These are phyloP conservation scores for Syzygium syzygioides DNA, from an alignment of 441 rosid genomes.

Conservation along the genomic window DNA sequence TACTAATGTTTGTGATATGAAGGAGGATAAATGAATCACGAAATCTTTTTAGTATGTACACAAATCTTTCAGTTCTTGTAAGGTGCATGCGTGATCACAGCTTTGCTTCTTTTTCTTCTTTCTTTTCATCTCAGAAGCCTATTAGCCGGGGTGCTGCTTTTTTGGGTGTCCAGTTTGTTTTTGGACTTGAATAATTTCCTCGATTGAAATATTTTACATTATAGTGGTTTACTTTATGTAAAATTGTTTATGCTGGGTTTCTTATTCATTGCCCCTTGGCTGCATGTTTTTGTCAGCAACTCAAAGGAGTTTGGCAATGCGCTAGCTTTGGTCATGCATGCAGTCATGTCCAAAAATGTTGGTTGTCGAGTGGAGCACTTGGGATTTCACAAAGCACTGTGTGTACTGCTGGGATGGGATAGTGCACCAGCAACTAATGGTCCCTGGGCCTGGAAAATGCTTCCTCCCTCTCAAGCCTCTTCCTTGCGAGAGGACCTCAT, in stretches of 20 bases:
- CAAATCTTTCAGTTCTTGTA: background rate
- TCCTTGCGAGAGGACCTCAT: constrained; percentile 57
- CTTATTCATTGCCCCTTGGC: background rate
- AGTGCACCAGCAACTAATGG: constrained; percentile 31
- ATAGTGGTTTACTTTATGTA: background rate
- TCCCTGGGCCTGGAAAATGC: constrained; percentile 36
- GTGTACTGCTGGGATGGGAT: constrained; percentile 64
- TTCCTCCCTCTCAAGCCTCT: constrained; percentile 39
- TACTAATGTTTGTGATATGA: background rate
- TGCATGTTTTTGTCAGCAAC: constrained; percentile 23
- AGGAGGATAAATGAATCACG: background rate
- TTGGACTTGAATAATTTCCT: background rate
- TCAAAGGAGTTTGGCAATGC: constrained; percentile 56
- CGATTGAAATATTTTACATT: background rate
- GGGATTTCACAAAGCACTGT: constrained; percentile 61
- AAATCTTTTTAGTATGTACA: background rate
- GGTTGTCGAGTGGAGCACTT: constrained; percentile 52
- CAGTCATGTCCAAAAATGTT: constrained; percentile 48
- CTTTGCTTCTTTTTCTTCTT: background rate
- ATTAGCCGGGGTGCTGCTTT: background rate
- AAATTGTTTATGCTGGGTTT: background rate
- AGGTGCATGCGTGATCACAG: background rate
- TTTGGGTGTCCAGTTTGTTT: background rate
- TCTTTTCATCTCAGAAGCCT: background rate
- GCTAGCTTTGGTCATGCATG: constrained; percentile 45